Conservation (phyloP, 2,329 filamentous ascomycete genomes). For the Mycosphaerella arachidis region DNA sequence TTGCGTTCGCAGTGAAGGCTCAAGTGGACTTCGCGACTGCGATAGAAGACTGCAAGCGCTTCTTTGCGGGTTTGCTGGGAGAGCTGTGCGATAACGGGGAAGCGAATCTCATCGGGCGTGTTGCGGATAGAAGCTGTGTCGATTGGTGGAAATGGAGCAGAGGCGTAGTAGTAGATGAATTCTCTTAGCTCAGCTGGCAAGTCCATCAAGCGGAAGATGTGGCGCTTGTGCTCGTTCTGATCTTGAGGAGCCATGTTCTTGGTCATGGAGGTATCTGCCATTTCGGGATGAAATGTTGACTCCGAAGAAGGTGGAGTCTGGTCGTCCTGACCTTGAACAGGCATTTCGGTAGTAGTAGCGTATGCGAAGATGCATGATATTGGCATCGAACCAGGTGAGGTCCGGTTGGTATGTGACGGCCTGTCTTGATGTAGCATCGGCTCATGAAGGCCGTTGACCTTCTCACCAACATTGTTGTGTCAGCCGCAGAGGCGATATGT, state of each 20-base stretch:
- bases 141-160: slow-evolving; percentile 8
- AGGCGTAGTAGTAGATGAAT: slow-evolving; percentile 3
- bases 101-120: not conserved
- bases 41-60: slow-evolving; percentile 9
- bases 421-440: too few species aligned
- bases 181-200: slow-evolving; percentile 7
- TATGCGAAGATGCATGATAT: too few species aligned
- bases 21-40: slow-evolving; percentile 9
- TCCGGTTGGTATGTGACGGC: too few species aligned
- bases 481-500: too few species aligned
- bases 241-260: not conserved
- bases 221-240: not conserved
- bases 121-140: slow-evolving; percentile 9
- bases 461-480: too few species aligned
- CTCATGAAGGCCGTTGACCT: too few species aligned
- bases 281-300: too few species aligned
- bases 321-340: too few species aligned
- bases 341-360: too few species aligned
- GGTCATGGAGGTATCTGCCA: too few species aligned
- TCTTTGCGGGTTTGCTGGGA: slow-evolving; percentile 2
- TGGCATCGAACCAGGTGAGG: too few species aligned
- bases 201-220: not conserved
- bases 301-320: too few species aligned
- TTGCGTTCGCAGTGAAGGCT: slow-evolving; percentile 9
- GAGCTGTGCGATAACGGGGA: slow-evolving; percentile 10